Percentiles rank a stretch among this genome's conserved stretches.
Evolutionary conservation across 495 filamentous ascomycete genomes (phyloP).

Genomic region (Lineolata rhizophorae): DNA sequence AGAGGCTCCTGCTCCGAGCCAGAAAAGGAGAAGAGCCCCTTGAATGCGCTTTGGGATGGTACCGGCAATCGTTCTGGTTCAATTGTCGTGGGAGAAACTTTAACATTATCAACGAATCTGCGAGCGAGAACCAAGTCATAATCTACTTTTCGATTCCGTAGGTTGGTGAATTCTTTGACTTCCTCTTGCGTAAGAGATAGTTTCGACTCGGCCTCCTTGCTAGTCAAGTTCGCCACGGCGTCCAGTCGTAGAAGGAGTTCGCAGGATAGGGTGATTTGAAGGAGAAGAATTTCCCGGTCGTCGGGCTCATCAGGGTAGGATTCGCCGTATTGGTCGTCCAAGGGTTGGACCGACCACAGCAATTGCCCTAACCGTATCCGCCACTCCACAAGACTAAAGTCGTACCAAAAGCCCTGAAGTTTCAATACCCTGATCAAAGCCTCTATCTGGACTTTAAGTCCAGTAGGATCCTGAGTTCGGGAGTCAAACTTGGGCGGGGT

Average conservation of each 20-base stretch:
- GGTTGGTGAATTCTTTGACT: constrained; percentile 36
- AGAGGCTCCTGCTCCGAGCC: too few species aligned
- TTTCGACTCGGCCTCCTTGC: constrained; percentile 22
- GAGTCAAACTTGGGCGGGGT: constrained; percentile 17
- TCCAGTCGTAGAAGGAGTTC: constrained; percentile 61
- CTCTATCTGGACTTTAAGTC: constrained; percentile 29
- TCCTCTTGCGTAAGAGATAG: constrained; percentile 33
- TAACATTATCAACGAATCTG: constrained; percentile 54
- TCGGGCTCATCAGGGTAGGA: constrained; percentile 17
- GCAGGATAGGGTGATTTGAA: constrained; percentile 57
- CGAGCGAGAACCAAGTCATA: constrained; percentile 65
- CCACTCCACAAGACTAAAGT: constrained; percentile 66
- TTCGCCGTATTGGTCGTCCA: constrained; percentile 29
- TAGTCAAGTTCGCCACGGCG: constrained; percentile 22
- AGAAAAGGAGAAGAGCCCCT: too few species aligned
- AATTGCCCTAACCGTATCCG: constrained; percentile 59
- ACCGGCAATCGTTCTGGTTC: neutral
- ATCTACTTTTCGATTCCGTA: constrained; percentile 43
- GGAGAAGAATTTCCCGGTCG: constrained; percentile 41
- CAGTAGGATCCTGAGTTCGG: constrained; percentile 15
- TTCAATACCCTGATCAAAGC: constrained; percentile 24
- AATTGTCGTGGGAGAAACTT: constrained; percentile 5
- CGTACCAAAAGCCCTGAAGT: constrained; percentile 38
- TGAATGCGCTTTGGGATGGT: neutral
- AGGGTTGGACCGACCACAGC: constrained; percentile 41